Percentiles rank a stretch among this genome's conserved stretches.
phyloP scores from a whole-genome alignment of 2,329 filamentous ascomycete species.

The Ophiocordyceps camponoti-saundersi region DNA sequence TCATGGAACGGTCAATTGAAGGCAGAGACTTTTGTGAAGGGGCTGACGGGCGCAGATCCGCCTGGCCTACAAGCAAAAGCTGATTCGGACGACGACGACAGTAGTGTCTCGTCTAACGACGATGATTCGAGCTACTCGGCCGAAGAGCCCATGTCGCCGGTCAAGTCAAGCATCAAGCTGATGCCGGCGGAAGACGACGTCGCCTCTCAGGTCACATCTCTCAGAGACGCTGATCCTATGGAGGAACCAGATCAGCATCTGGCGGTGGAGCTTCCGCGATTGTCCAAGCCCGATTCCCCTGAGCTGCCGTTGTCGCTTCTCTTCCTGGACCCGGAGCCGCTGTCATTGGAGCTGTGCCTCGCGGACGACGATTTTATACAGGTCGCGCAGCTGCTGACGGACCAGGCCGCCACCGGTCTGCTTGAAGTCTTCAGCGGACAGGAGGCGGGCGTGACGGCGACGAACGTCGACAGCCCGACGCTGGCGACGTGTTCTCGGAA shows the following conservation, averaged over 20 bases:
- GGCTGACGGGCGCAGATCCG: constrained; percentile 10
- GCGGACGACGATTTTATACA: constrained; percentile 46
- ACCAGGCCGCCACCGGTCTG: constrained; percentile 44
- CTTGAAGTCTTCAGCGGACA: constrained; percentile 16
- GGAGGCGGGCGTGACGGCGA: constrained; percentile 7
- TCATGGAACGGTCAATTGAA: constrained; percentile 11
- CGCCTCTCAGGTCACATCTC: constrained; percentile 32
- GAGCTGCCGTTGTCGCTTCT: constrained; percentile 35
- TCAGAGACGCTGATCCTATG: constrained; percentile 28
- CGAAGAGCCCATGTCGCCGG: constrained; percentile 30
- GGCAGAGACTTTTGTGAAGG: constrained; percentile 9
- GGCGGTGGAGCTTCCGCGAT: constrained; percentile 29
- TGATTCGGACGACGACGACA: constrained; percentile 30
- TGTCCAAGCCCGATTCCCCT: constrained; percentile 28
- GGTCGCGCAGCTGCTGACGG: constrained; percentile 53
- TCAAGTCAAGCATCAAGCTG: constrained; percentile 28
- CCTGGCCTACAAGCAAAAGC: constrained; percentile 12
- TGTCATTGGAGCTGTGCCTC: constrained; percentile 24
- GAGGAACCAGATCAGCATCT: constrained; percentile 30
- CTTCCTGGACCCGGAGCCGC: constrained; percentile 42
- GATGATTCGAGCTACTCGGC: constrained; percentile 34
- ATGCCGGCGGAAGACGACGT: constrained; percentile 31
- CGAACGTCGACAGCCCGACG: constrained; percentile 20
- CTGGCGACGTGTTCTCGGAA: constrained; percentile 25
- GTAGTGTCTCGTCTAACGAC: constrained; percentile 36